Percentiles rank a stretch among this genome's conserved stretches.
Evolutionary conservation across 129 eudicot species (phyloP).

Genomic region (Tagetes patula): DNA sequence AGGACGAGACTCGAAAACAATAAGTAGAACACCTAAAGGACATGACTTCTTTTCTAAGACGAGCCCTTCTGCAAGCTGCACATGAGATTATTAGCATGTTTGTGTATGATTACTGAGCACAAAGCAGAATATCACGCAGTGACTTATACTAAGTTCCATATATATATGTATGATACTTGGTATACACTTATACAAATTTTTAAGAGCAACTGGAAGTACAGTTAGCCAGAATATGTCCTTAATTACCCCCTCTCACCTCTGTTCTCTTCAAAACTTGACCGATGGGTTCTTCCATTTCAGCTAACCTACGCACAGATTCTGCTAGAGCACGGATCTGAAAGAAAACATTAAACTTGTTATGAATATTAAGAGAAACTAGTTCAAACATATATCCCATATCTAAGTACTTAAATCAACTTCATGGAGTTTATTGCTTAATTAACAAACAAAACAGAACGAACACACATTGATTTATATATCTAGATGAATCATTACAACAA

Average conservation of each 20-base stretch:
- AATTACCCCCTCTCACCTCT: slow-evolving; percentile 50
- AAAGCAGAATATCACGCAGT: slow-evolving; percentile 7
- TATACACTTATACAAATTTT: not conserved
- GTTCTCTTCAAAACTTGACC: slow-evolving; percentile 69
- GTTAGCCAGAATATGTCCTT: not conserved
- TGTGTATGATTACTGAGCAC: not conserved
- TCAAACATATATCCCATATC: not conserved
- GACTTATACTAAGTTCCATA: not conserved
- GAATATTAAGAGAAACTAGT: slow-evolving; percentile 12
- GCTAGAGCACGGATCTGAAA: slow-evolving; percentile 72
- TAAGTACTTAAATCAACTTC: not conserved
- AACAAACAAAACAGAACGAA: not conserved
- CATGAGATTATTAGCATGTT: not conserved
- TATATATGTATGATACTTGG: not conserved
- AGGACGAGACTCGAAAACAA: slow-evolving; percentile 94
- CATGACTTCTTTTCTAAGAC: slow-evolving; percentile 73
- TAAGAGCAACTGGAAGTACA: not conserved
- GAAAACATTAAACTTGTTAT: slow-evolving; percentile 6
- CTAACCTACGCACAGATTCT: slow-evolving; percentile 69
- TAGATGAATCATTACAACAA: slow-evolving; percentile 6
- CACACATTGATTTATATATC: not conserved
- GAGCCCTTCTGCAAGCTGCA: slow-evolving; percentile 86
- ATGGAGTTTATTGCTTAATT: not conserved
- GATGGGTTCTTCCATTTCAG: slow-evolving; percentile 87
- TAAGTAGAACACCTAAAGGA: slow-evolving; percentile 84